Conservation (phyloP, 140 eudicot species). For the Flaveria floridana region DNA sequence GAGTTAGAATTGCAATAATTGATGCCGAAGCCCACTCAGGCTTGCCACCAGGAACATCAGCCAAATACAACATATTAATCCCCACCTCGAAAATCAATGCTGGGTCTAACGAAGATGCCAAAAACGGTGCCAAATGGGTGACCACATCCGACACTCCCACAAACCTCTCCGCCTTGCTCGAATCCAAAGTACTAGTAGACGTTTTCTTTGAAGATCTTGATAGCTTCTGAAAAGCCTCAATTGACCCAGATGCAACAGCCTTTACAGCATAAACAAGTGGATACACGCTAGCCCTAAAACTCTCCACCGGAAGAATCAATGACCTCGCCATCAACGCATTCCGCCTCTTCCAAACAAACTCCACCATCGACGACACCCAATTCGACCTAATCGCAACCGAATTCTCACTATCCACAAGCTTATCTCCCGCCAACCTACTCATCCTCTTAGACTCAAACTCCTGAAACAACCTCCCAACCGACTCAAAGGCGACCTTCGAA, state of each 20-base stretch:
- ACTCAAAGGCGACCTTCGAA: slow-evolving; percentile 79
- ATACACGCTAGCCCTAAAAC: slow-evolving; percentile 72
- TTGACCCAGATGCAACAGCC: slow-evolving; percentile 87
- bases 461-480: slow-evolving; percentile 89
- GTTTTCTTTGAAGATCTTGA: slow-evolving; percentile 59
- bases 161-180: slow-evolving; percentile 69
- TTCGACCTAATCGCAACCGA: slow-evolving; percentile 90
- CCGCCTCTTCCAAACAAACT: slow-evolving; percentile 78
- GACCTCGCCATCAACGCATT: slow-evolving; percentile 79
- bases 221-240: slow-evolving; percentile 71
- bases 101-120: slow-evolving; percentile 85
- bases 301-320: slow-evolving; percentile 77
- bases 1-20: slow-evolving; percentile 83
- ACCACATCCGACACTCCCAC: slow-evolving; percentile 97
- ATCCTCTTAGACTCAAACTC: slow-evolving; percentile 88
- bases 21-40: slow-evolving; percentile 99
- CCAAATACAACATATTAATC: slow-evolving; percentile 91
- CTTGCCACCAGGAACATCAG: slow-evolving; percentile 99
- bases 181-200: slow-evolving; percentile 35
- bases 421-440: slow-evolving; percentile 95
- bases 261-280: slow-evolving; percentile 92
- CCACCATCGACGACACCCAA: slow-evolving; percentile 93
- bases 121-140: slow-evolving; percentile 84
- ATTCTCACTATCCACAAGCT: slow-evolving; percentile 92
- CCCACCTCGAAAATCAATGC: slow-evolving; percentile 94